phyloP scores from a whole-genome alignment of 2,329 filamentous ascomycete genomes.

The Aspergillus brasiliensis region DNA sequence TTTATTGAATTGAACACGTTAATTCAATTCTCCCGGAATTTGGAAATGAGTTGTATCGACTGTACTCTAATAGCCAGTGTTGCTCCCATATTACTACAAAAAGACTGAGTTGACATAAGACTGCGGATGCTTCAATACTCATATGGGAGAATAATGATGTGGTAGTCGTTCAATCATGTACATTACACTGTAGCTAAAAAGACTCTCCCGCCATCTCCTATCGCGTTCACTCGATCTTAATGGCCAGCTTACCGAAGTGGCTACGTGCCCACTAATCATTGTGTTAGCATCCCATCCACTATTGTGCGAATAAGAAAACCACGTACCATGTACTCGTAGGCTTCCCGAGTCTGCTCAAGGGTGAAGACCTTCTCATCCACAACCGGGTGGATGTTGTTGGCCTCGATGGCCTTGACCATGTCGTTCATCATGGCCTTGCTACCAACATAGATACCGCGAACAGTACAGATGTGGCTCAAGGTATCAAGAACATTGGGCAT shows the following conservation, averaged over 20 bases:
- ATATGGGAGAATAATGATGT: background rate
- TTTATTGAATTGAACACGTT: no score
- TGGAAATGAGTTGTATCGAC: no score
- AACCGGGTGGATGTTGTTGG: constrained; percentile 60
- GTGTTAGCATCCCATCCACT: constrained; percentile 20
- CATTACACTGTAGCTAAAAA: background rate
- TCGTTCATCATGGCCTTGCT: constrained; percentile 59
- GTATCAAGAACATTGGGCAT: constrained; percentile 57
- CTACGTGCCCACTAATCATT: constrained; percentile 49
- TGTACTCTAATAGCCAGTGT: no score
- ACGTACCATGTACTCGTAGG: constrained; percentile 56
- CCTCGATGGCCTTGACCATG: constrained; percentile 62
- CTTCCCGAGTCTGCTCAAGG: constrained; percentile 55
- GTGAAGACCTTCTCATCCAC: constrained; percentile 61
- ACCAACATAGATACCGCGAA: constrained; percentile 61
- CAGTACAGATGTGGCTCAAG: constrained; percentile 55
- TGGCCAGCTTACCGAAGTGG: constrained; percentile 59
- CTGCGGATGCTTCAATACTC: background rate
- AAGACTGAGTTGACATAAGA: no score
- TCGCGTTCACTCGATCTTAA: constrained; percentile 43
- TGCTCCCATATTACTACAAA: no score
- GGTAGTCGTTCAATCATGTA: background rate
- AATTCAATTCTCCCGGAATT: no score
- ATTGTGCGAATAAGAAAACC: constrained; percentile 18
- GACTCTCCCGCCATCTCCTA: no score